phyloP scores from a whole-genome alignment of 352 stramenopile species.

The Globisporangium cederbergense region DNA sequence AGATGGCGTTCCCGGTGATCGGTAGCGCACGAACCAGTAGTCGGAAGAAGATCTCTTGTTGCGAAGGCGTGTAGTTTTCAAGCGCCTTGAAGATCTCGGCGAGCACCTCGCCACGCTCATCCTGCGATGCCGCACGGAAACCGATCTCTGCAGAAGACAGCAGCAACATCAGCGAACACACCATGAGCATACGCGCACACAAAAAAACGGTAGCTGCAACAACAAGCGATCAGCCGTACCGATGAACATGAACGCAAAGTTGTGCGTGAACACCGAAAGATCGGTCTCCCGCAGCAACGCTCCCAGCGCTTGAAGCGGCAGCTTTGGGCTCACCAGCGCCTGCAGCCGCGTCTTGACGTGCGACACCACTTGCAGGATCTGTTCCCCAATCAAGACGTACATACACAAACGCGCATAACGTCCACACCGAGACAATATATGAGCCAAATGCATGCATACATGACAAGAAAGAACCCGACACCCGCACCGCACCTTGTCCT shows the following conservation, averaged over 20 bases:
- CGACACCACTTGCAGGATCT: slow-evolving; percentile 72
- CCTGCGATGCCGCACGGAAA: slow-evolving; percentile 40
- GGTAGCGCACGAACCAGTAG: slow-evolving; percentile 53
- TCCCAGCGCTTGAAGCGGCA: slow-evolving; percentile 53
- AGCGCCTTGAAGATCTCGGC: slow-evolving; percentile 29
- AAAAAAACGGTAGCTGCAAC: background rate
- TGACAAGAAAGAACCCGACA: background rate
- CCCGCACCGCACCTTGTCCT: slow-evolving; percentile 56
- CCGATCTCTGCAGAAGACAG: slow-evolving; percentile 47
- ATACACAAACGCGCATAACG: background rate
- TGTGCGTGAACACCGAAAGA: slow-evolving; percentile 55
- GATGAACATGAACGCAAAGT: slow-evolving; percentile 75
- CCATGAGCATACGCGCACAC: background rate
- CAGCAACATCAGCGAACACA: background rate
- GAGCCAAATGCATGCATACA: background rate
- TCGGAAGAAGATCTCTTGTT: slow-evolving; percentile 68
- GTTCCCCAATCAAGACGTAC: background rate
- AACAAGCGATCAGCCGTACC: slow-evolving; percentile 25
- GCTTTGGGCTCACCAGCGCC: slow-evolving; percentile 33
- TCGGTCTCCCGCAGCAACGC: slow-evolving; percentile 35
- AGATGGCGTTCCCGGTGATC: slow-evolving; percentile 25
- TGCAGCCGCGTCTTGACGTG: slow-evolving; percentile 75
- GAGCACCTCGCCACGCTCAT: slow-evolving; percentile 44
- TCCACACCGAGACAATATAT: background rate
- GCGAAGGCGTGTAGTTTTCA: slow-evolving; percentile 24